Base-by-base conservation (phyloP, 2,329 filamentous ascomycete species). In the Harringtonia aguacate region DNA sequence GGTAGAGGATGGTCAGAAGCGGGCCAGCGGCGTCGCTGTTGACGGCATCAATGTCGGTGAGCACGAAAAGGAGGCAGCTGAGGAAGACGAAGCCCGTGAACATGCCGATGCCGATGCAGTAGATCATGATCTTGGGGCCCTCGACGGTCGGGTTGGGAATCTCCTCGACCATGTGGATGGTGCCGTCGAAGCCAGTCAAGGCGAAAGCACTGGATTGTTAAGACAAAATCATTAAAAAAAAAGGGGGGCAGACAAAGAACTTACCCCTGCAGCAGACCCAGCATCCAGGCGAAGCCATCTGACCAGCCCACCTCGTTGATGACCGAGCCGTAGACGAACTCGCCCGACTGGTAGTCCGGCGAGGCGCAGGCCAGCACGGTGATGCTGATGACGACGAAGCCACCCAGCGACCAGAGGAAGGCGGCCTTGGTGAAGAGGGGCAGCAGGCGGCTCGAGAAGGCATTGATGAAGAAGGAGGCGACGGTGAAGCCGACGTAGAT, bases 261-360 rank as follows among this genome's bases (percentile, higher is more conserved):
- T 7, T 14, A 45, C 44, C 68, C 69, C 52, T 73, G 75, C 1
- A 79, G 59, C 36, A 75, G 56, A 1, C 71, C 71, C n/a, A 75
- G 60, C 40, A 73, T 56, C 70, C 70, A 80, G 4, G 75, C 66
- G 29, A 84, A 57, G 0, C 80, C 80, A 59, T 84, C 77, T 0
- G 81, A 80, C 81, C 80, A 85, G 35, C 78, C 79, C 9, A 75
- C 78, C 38, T 73, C 58, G 51, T 87, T 87, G 56, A 83, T 72
- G 54, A 86, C 86, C 2, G 75, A 60, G 6, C 71, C 67, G 50
- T 83, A 86, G 12, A 86, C 82, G 42, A 82, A 84, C 10, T 69
- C 58, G 15, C 69, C 81, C 8, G 69, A 72, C 52, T 79, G 78
- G 54, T 75, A 86, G 50, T 80, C 65, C 0, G 79, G 79, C 2